Percentiles rank a stretch among this genome's conserved stretches.
These are phyloP conservation scores for Firmiana major DNA, from an alignment of 345 rosid genomes.

Conservation along the genomic window DNA sequence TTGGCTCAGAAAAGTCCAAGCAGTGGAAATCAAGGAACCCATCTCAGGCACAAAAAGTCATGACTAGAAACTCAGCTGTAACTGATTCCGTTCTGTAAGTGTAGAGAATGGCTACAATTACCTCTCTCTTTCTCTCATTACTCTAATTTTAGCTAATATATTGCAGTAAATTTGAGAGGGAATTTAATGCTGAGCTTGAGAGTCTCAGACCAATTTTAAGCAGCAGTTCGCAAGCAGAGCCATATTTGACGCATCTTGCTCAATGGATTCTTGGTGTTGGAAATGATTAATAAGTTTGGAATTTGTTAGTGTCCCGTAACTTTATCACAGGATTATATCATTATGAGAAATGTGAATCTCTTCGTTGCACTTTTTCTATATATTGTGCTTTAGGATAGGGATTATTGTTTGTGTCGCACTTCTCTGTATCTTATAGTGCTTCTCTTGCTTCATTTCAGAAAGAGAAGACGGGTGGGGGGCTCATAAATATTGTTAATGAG, in stretches of 20 bases:
- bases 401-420: background rate
- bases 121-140: background rate
- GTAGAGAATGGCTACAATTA: constrained; percentile 3
- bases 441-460: background rate
- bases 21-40: constrained; percentile 34
- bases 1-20: constrained; percentile 30
- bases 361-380: background rate
- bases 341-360: background rate
- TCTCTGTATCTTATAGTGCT: background rate
- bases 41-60: constrained; percentile 41
- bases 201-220: constrained; percentile 80
- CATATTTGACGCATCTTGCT: constrained; percentile 93
- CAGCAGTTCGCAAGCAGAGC: constrained; percentile 82
- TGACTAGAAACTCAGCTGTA: constrained; percentile 48
- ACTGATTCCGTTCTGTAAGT: constrained; percentile 86
- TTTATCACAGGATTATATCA: background rate
- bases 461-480: background rate
- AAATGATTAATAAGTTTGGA: constrained; percentile 35
- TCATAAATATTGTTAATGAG: background rate
- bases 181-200: constrained; percentile 80
- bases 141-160: background rate
- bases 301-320: background rate
- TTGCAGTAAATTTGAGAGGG: constrained; percentile 81
- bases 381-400: background rate
- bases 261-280: constrained; percentile 85